Conservation (phyloP, 2,329 filamentous ascomycete species). For the Botryotinia calthae region DNA sequence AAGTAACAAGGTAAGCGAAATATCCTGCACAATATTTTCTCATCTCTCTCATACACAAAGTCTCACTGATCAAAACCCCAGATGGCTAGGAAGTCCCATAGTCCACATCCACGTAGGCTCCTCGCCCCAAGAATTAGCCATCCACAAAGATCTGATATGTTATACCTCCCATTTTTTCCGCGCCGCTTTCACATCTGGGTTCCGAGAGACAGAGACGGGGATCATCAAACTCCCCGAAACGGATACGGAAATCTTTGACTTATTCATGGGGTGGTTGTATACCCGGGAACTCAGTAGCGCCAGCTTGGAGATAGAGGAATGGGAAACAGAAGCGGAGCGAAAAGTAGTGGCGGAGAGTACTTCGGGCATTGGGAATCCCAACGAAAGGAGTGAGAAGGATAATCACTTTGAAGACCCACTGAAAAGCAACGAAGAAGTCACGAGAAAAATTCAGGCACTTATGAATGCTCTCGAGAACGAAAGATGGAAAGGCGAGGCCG, state of each 20-base stretch:
- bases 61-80: background rate
- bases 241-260: background rate
- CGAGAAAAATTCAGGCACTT: background rate
- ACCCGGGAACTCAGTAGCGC: background rate
- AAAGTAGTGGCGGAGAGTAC: background rate
- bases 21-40: background rate
- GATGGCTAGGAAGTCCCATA: background rate
- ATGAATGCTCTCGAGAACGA: background rate
- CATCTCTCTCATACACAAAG: background rate
- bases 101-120: background rate
- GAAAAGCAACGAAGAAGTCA: background rate
- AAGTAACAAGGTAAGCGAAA: background rate
- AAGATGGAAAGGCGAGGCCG: background rate
- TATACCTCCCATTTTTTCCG: background rate
- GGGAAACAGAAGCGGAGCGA: background rate
- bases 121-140: background rate
- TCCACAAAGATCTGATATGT: background rate
- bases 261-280: background rate
- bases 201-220: background rate
- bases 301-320: background rate
- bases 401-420: rapidly evolving
- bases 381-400: background rate
- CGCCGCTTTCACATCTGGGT: background rate
- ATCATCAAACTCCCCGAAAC: background rate
- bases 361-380: background rate